phyloP scores from a whole-genome alignment of 139 green algal species.

The Chlorella vulgaris region DNA sequence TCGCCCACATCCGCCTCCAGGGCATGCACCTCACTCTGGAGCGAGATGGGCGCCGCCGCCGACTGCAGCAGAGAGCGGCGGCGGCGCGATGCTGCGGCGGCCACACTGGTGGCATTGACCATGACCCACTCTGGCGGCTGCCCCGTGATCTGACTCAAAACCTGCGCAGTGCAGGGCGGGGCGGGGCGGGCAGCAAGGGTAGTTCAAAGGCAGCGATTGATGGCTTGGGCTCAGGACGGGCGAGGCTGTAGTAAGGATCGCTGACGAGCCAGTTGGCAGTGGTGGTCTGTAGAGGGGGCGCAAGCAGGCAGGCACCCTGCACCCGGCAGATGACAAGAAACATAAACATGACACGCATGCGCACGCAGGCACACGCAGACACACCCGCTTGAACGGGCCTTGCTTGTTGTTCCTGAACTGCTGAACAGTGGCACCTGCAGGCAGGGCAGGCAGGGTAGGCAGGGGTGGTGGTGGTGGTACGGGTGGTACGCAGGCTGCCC shows the following conservation, averaged over 20 bases:
- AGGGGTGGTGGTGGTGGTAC: background rate
- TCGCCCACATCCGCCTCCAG: background rate
- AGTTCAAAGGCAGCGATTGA: background rate
- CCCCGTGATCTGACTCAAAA: background rate
- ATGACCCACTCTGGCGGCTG: constrained; percentile 6
- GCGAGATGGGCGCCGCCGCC: background rate
- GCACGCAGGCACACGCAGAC: background rate
- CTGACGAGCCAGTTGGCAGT: too few species aligned
- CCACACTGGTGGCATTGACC: background rate
- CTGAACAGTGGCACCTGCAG: background rate
- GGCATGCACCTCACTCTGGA: background rate
- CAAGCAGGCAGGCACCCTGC: too few species aligned
- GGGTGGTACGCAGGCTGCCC: background rate
- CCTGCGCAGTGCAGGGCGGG: background rate
- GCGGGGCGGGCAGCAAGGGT: background rate
- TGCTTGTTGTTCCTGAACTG: background rate
- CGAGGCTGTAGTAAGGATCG: too few species aligned
- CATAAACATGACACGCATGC: background rate
- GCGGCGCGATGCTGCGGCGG: background rate
- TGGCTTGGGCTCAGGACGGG: too few species aligned
- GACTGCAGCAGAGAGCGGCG: constrained; percentile 6
- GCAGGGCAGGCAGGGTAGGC: background rate
- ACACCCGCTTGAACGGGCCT: background rate
- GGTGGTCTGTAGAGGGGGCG: too few species aligned
- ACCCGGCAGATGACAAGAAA: background rate